Percentiles rank a stretch among this genome's conserved stretches.
Evolutionary conservation across 1,284 basidiomycete species (phyloP).

Genomic region (Tylopilus sp.): DNA sequence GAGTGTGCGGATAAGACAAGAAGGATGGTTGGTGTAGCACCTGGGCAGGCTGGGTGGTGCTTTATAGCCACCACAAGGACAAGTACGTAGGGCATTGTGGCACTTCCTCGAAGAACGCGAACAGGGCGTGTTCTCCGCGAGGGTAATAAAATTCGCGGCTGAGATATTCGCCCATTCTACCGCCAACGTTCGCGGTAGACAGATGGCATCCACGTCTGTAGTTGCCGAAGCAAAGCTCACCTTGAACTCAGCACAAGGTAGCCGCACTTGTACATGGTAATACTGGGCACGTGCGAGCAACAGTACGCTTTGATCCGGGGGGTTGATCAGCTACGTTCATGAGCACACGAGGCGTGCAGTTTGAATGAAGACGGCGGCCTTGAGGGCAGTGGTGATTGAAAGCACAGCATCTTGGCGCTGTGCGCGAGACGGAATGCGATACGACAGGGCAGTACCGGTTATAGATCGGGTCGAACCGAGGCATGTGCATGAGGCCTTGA

Average conservation of each 20-base stretch:
- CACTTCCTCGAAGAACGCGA: slow-evolving; percentile 23
- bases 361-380: neutral
- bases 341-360: slow-evolving; percentile 18
- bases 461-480: neutral
- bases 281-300: slow-evolving; percentile 16
- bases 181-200: slow-evolving; percentile 13
- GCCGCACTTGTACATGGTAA: slow-evolving; percentile 6
- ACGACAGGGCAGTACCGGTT: neutral
- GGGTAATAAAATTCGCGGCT: slow-evolving; percentile 19
- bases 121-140: slow-evolving; percentile 31
- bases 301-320: slow-evolving; percentile 20
- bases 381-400: neutral
- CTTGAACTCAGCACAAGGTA: slow-evolving; percentile 18
- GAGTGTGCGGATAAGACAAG: slow-evolving; percentile 29
- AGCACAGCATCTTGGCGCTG: slow-evolving; percentile 6
- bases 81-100: slow-evolving; percentile 11
- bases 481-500: no score
- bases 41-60: slow-evolving; percentile 5
- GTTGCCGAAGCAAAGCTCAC: slow-evolving; percentile 17
- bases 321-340: slow-evolving; percentile 12
- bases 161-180: slow-evolving; percentile 6
- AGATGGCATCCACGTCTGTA: slow-evolving; percentile 8
- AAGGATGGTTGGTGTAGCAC: slow-evolving; percentile 13
- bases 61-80: slow-evolving; percentile 26
- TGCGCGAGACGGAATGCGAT: slow-evolving; percentile 1